Conservation (phyloP, 306 rosid genomes). For the Betula pendula region DNA sequence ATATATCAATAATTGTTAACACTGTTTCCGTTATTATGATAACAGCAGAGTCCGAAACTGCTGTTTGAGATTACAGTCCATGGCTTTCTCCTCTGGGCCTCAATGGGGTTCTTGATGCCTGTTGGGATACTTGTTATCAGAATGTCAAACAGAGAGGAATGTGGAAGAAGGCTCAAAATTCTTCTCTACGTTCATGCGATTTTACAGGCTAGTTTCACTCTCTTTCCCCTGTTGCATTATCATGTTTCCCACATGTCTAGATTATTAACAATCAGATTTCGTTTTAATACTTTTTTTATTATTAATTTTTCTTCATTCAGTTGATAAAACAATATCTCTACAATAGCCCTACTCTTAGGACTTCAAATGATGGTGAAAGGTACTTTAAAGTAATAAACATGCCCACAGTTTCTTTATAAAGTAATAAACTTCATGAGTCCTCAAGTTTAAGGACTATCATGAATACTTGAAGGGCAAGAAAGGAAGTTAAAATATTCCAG, state of each 20-base stretch:
- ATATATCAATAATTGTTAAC: too few relatives aligned
- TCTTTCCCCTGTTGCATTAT: background rate
- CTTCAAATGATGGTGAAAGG: slow-evolving; percentile 42
- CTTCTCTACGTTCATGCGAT: slow-evolving; percentile 65
- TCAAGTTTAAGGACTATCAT: slow-evolving; percentile 39
- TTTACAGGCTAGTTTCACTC: slow-evolving; percentile 66
- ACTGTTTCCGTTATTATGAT: too few relatives aligned
- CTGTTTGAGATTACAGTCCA: slow-evolving; percentile 59
- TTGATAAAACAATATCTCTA: slow-evolving; percentile 25
- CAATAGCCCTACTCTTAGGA: slow-evolving; percentile 30
- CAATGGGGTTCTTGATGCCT: slow-evolving; percentile 97
- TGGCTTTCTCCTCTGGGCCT: slow-evolving; percentile 88
- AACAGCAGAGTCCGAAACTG: slow-evolving; percentile 59
- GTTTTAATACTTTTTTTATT: background rate
- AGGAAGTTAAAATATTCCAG: slow-evolving; percentile 23
- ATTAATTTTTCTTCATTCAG: background rate
- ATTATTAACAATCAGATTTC: background rate
- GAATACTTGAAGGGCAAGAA: slow-evolving; percentile 54
- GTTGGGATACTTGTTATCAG: slow-evolving; percentile 75
- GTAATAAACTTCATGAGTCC: background rate
- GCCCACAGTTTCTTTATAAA: slow-evolving; percentile 32
- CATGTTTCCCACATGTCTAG: background rate
- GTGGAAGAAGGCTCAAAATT: slow-evolving; percentile 59
- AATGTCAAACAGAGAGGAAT: slow-evolving; percentile 52
- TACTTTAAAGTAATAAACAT: slow-evolving; percentile 24